phyloP scores from a whole-genome alignment of 2,329 filamentous ascomycete genomes.

The Colletotrichum lini region DNA sequence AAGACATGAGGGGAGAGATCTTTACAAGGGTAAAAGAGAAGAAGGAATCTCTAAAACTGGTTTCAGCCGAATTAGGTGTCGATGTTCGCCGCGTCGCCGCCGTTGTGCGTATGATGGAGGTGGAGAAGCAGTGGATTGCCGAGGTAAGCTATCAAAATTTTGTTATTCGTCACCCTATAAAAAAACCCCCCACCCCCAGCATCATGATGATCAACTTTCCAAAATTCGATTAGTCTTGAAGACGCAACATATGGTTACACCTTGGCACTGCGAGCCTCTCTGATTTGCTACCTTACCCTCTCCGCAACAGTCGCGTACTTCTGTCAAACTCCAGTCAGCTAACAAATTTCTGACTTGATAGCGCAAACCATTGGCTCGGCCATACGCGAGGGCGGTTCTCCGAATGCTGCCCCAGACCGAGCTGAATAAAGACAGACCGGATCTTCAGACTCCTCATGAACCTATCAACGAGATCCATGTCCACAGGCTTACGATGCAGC shows the following conservation, averaged over 20 bases:
- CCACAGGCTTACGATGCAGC: conserved; percentile 73
- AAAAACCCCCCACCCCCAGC: conserved; percentile 20
- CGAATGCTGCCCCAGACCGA: conserved; percentile 84
- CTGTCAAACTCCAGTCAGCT: conserved; percentile 39
- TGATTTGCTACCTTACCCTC: conserved; percentile 61
- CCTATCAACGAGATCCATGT: conserved; percentile 76
- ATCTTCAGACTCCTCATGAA: conserved; percentile 61
- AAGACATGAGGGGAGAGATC: conserved; percentile 80
- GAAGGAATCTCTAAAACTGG: conserved; percentile 79
- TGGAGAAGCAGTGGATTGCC: conserved; percentile 83
- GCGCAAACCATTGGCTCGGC: conserved; percentile 82
- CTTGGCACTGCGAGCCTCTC: conserved; percentile 82
- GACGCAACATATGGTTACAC: conserved; percentile 92
- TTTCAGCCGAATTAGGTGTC: conserved; percentile 83
- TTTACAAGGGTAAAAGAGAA: conserved; percentile 77
- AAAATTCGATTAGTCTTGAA: conserved; percentile 99
- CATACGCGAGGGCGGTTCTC: conserved; percentile 83
- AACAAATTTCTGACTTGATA: conserved; percentile 55
- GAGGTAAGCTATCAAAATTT: conserved; percentile 72
- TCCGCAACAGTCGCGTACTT: background rate
- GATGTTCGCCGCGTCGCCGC: conserved; percentile 89
- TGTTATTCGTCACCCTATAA: conserved; percentile 7
- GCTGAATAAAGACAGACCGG: conserved; percentile 52
- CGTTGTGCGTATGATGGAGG: conserved; percentile 86
- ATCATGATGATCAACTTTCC: conserved; percentile 72